These are phyloP conservation scores for Typha latifolia DNA, from an alignment of 176 grass and related monocot species.

Conservation along the genomic window DNA sequence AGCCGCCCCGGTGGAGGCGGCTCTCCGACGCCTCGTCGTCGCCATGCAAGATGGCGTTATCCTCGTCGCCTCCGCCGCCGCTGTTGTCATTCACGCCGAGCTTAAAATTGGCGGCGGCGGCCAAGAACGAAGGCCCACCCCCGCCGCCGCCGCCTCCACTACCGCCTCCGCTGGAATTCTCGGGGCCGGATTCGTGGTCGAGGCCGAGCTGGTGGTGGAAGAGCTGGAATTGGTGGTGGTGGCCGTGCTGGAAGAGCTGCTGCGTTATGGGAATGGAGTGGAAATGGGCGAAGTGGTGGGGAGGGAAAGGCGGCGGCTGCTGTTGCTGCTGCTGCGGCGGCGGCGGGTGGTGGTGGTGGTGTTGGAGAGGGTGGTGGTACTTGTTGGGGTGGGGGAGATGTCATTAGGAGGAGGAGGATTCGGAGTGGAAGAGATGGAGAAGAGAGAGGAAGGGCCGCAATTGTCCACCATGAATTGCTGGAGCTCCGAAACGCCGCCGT, in stretches of 20 bases:
- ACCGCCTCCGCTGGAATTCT: constrained; percentile 21
- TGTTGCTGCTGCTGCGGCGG: constrained; percentile 39
- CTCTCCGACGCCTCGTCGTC: constrained; percentile 57
- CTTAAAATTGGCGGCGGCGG: constrained; percentile 77
- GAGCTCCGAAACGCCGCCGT: constrained; percentile 73
- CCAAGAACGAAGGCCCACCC: constrained; percentile 39
- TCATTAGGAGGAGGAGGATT: constrained; percentile 1
- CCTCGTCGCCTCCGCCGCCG: constrained; percentile 17
- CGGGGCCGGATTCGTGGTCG: constrained; percentile 26
- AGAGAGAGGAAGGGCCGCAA: constrained; percentile 32
- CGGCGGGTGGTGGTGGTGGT: constrained; percentile 3
- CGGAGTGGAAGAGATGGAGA: constrained; percentile 34
- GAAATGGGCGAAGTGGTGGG: constrained; percentile 47
- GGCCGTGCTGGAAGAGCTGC: constrained; percentile 47
- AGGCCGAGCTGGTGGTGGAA: constrained; percentile 33
- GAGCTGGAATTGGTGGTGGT: constrained; percentile 50
- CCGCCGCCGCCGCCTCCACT: constrained; percentile 7
- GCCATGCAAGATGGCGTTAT: constrained; percentile 43
- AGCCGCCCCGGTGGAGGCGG: constrained; percentile 30
- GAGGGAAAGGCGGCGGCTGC: constrained; percentile 18
- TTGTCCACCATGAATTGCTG: constrained; percentile 71
- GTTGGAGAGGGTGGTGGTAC: constrained; percentile 26
- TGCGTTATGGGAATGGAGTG: constrained; percentile 61
- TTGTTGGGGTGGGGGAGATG: not conserved
- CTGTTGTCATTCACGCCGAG: constrained; percentile 48